These are phyloP conservation scores for Fusarium sp. DNA, from an alignment of 2,329 filamentous ascomycete species.

Conservation along the genomic window DNA sequence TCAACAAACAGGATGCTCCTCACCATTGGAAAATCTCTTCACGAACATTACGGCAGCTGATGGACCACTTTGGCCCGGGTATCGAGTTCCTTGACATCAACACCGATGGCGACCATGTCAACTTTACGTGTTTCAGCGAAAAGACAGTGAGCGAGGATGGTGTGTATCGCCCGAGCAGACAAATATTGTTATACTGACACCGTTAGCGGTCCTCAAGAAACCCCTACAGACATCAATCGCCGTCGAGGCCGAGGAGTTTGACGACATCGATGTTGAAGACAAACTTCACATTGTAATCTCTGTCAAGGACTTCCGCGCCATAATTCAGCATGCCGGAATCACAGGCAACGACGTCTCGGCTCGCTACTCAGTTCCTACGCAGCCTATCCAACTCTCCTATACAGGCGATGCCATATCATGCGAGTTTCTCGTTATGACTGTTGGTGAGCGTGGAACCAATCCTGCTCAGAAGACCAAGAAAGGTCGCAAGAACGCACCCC, in stretches of 20 bases:
- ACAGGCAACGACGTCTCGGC: slow-evolving; percentile 74
- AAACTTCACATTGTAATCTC: slow-evolving; percentile 83
- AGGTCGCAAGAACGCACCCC: slow-evolving; percentile 54
- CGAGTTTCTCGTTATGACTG: slow-evolving; percentile 86
- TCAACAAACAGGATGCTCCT: slow-evolving; percentile 72
- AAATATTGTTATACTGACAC: slow-evolving; percentile 17
- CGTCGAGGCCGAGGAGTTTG: slow-evolving; percentile 80
- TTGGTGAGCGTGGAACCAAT: slow-evolving; percentile 71
- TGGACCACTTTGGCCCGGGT: slow-evolving; percentile 83
- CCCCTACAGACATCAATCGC: slow-evolving; percentile 83
- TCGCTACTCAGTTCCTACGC: slow-evolving; percentile 75
- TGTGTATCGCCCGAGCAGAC: slow-evolving; percentile 34
- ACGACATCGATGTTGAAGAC: slow-evolving; percentile 78
- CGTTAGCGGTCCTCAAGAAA: slow-evolving; percentile 77
- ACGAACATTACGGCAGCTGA: slow-evolving; percentile 76
- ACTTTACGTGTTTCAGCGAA: slow-evolving; percentile 85
- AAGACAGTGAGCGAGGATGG: slow-evolving; percentile 74
- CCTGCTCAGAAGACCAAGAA: slow-evolving; percentile 62
- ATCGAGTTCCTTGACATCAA: slow-evolving; percentile 85
- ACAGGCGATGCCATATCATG: slow-evolving; percentile 74
- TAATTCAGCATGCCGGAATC: slow-evolving; percentile 79
- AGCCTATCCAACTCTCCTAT: slow-evolving; percentile 79
- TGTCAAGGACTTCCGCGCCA: slow-evolving; percentile 85
- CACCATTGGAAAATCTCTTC: slow-evolving; percentile 81
- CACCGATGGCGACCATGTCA: slow-evolving; percentile 76